A percentile compares a stretch with the other conserved stretches of the same genome.
Evolutionary conservation across 2,329 filamentous ascomycete genomes (phyloP).

Genomic region (Cladobotryum mycophilum): DNA sequence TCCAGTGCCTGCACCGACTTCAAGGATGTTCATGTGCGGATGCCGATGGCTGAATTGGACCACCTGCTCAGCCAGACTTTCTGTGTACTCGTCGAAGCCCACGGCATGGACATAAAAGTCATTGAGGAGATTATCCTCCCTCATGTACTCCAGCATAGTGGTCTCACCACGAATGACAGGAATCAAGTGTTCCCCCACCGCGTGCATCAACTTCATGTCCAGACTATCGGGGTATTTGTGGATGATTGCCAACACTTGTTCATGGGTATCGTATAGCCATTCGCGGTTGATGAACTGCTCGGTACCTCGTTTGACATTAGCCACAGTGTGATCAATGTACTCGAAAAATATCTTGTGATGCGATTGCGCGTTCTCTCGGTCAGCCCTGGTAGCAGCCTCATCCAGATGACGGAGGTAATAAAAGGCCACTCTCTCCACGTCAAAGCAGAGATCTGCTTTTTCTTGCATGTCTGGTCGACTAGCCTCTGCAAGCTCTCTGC

Average conservation of each 20-base stretch:
- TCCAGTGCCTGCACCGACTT: slow-evolving; percentile 34
- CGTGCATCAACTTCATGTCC: not conserved
- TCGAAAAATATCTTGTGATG: too few relatives aligned
- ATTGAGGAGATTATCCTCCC: slow-evolving; percentile 26
- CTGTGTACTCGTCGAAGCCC: not conserved
- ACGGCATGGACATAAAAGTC: slow-evolving; percentile 10
- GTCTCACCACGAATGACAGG: slow-evolving; percentile 26
- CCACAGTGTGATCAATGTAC: too few relatives aligned
- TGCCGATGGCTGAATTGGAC: not conserved
- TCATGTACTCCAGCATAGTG: slow-evolving; percentile 31
- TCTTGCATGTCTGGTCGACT: too few relatives aligned
- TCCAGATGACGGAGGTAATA: too few relatives aligned
- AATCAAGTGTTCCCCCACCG: slow-evolving; percentile 20
- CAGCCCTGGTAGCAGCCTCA: too few relatives aligned
- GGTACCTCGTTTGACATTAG: too few relatives aligned
- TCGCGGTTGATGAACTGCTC: not conserved
- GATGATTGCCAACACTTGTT: too few relatives aligned
- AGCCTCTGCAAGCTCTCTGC: too few relatives aligned
- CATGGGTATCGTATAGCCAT: not conserved
- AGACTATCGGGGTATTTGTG: not conserved
- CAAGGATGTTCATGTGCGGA: slow-evolving; percentile 28
- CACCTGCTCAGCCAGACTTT: not conserved
- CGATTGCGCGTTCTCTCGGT: too few relatives aligned
- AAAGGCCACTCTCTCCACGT: too few relatives aligned
- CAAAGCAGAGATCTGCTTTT: too few relatives aligned